Evolutionary conservation across 1,284 basidiomycete species (phyloP).

Genomic region (Cutaneotrichosporon cutaneum): DNA sequence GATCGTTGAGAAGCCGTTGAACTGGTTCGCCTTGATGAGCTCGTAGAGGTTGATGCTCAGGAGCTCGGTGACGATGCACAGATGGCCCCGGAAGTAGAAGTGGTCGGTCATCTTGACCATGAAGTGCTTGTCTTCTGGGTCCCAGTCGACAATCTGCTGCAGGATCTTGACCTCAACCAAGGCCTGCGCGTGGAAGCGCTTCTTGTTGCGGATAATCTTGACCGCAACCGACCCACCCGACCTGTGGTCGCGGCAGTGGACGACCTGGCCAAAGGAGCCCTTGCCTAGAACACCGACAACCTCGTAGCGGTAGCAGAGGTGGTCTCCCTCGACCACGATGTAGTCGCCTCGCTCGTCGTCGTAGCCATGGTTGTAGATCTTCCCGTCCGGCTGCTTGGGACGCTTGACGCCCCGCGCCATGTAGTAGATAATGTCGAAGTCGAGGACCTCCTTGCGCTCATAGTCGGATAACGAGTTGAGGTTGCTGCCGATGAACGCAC

Average conservation of each 20-base stretch:
- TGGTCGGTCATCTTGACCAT: conserved; percentile 99
- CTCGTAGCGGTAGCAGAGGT: conserved; percentile 95
- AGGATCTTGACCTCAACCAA: conserved; percentile 98
- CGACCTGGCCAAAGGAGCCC: conserved; percentile 96
- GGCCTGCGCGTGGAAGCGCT: conserved; percentile 97
- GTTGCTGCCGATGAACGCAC: conserved; percentile 51
- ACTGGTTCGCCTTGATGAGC: conserved; percentile 97
- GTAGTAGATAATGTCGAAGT: conserved; percentile 82
- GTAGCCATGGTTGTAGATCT: conserved; percentile 89
- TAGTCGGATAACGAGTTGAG: conserved; percentile 71
- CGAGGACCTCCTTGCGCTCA: conserved; percentile 87
- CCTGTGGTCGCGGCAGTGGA: conserved; percentile 93
- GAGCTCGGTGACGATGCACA: conserved; percentile 98
- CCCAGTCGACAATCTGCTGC: conserved; percentile 95
- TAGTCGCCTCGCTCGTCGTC: conserved; percentile 99
- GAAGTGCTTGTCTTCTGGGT: conserved; percentile 92
- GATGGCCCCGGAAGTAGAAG: conserved; percentile 95
- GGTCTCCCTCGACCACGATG: conserved; percentile 82
- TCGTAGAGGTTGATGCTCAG: conserved; percentile 99
- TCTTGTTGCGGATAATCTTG: conserved; percentile 99
- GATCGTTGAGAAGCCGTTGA: conserved; percentile 91
- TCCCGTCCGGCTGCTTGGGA: conserved; percentile 59
- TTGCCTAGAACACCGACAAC: conserved; percentile 89
- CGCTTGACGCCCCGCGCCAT: conserved; percentile 32
- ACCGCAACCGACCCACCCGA: conserved; percentile 96